These are phyloP conservation scores for Phaeoacremonium minimum DNA, from an alignment of 2,329 filamentous ascomycete genomes.

Conservation along the genomic window DNA sequence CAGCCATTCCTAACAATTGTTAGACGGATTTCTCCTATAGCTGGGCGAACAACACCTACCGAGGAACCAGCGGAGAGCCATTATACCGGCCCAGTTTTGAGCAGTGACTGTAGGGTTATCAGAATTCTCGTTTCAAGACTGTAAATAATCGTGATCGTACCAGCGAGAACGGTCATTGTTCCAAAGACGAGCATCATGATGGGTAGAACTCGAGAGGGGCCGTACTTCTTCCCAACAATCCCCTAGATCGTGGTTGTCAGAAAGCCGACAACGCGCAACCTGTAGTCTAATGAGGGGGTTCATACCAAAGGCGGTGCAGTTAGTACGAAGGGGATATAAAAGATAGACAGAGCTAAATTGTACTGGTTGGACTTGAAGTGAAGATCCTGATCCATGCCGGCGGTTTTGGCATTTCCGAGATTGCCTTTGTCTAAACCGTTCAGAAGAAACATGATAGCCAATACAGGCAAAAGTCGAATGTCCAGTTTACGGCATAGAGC, in stretches of 20 bases:
- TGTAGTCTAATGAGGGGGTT: too few relatives aligned
- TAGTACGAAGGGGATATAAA: background rate
- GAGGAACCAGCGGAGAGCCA: too few relatives aligned
- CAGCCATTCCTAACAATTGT: background rate
- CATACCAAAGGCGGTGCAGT: too few relatives aligned
- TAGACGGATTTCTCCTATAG: too few relatives aligned
- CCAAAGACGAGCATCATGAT: background rate
- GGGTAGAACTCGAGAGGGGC: background rate
- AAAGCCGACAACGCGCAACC: too few relatives aligned
- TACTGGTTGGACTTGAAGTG: background rate
- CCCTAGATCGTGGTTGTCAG: too few relatives aligned
- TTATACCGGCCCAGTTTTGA: too few relatives aligned
- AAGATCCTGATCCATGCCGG: background rate
- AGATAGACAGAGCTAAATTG: background rate
- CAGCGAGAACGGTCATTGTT: background rate
- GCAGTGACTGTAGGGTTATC: too few relatives aligned
- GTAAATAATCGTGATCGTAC: background rate
- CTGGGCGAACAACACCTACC: too few relatives aligned
- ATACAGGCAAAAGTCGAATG: conserved; percentile 56
- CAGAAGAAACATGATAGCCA: conserved; percentile 52
- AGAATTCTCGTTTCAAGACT: background rate
- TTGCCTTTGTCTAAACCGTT: background rate
- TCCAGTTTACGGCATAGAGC: too few relatives aligned
- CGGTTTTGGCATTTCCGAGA: background rate
- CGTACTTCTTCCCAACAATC: too few relatives aligned